Conservation (phyloP, 1,284 basidiomycete species). For the Cryptococcus sp. region DNA sequence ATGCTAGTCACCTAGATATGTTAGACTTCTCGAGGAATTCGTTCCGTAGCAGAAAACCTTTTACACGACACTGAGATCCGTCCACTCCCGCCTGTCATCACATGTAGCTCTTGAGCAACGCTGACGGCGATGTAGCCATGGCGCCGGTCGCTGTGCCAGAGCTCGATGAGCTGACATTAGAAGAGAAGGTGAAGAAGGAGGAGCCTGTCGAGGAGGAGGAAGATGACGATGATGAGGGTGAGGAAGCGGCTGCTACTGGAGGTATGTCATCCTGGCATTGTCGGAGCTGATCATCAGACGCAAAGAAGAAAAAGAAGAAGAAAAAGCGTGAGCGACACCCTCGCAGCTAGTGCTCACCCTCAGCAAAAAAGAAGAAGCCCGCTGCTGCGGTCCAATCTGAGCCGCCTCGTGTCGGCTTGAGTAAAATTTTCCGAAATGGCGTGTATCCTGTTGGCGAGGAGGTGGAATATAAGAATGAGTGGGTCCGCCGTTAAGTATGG, state of each 20-base stretch:
- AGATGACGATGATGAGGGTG: slow-evolving; percentile 49
- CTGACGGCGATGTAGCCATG: slow-evolving; percentile 20
- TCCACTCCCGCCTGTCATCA: not conserved
- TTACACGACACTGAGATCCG: slow-evolving; percentile 29
- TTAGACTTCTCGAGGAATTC: slow-evolving; percentile 46
- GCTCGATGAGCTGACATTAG: slow-evolving; percentile 35
- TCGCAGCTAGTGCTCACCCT: not conserved
- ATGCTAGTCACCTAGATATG: slow-evolving; percentile 40
- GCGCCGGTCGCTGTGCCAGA: slow-evolving; percentile 36
- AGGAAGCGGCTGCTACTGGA: slow-evolving; percentile 22
- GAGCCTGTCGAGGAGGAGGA: slow-evolving; percentile 39
- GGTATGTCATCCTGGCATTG: slow-evolving; percentile 10
- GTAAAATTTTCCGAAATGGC: slow-evolving; percentile 84
- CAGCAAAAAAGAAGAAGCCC: slow-evolving; percentile 72
- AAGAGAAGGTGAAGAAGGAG: slow-evolving; percentile 26
- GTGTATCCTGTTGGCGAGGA: slow-evolving; percentile 90
- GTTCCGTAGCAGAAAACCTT: slow-evolving; percentile 35
- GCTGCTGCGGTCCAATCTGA: slow-evolving; percentile 68
- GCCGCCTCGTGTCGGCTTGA: slow-evolving; percentile 87
- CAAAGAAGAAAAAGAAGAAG: slow-evolving; percentile 89
- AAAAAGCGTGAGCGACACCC: slow-evolving; percentile 62
- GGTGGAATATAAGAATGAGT: slow-evolving; percentile 88
- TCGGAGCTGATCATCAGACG: slow-evolving; percentile 18
- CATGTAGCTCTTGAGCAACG: not conserved
- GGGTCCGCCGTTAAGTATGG: slow-evolving; percentile 23